Base-by-base conservation (phyloP, 1,284 basidiomycete genomes). In the Cryptococcus maquisensis region DNA sequence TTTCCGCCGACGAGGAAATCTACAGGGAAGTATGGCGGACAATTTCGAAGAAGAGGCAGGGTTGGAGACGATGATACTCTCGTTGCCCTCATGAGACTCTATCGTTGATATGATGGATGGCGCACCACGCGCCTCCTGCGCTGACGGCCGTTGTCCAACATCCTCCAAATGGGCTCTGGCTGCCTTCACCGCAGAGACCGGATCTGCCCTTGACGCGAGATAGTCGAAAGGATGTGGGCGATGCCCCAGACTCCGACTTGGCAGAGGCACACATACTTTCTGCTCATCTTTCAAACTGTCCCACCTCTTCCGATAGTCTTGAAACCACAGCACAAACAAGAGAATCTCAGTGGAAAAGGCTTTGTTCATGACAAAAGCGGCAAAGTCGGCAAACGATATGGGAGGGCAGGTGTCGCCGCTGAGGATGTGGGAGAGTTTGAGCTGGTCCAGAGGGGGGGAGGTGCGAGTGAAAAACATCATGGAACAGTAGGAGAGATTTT, bases 391-490 rank as follows among this genome's bases (percentile, higher is more conserved):
- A 48, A 72, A 72, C 0, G 64, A 57, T 47, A 71, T 68, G 0
- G 68, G 68, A 2, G 67, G 57, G 42, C 68, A 71, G 26, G 68
- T 71, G 28, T 71, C 65, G 35, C 64, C 64, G 37, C 68, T 65
- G 41, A 71, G 57, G 16, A 71, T 61, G 52, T 69, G 63, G 8
- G 56, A 51, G 16, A 69, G 64, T 32, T 60, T 68, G 51, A 69
- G 59, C n/a, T 66, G 55, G 23, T 63, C 62, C 16, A 69, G 58
- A 21, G 91, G 94, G 73, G 81, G 82, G 46, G 88, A 86, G 59
- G 86, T 86, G 54, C 83, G 83, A 73, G 91, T 86, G 66, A 80
- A 85, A 39, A 85, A 88, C 37, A 88, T 90, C 72, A 32, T 10
- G 28, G 28, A 32, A 10, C 28, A 10, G 28, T 89, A 40, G 9